phyloP scores from a whole-genome alignment of 73 alveolate species.

The Paramecium tetraurelia region DNA sequence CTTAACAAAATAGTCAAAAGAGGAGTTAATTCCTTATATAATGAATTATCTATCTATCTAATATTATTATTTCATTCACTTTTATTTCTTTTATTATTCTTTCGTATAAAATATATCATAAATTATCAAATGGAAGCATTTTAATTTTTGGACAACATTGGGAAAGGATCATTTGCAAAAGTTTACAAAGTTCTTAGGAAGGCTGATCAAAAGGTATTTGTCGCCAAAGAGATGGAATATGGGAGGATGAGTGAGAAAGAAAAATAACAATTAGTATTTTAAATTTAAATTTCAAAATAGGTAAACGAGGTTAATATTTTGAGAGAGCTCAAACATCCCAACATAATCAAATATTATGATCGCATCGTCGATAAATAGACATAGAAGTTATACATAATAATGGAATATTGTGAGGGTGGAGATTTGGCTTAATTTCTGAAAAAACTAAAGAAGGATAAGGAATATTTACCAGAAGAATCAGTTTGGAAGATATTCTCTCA shows the following conservation, averaged over 20 bases:
- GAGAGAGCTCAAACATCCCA: constrained; percentile 78
- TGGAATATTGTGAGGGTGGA: constrained; percentile 98
- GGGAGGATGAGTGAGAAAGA: constrained; percentile 89
- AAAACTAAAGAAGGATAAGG: constrained; percentile 72
- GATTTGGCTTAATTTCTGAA: constrained; percentile 87
- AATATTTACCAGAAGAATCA: constrained; percentile 83
- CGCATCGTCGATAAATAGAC: constrained; percentile 89
- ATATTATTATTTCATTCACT: too few relatives aligned
- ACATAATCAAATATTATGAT: constrained; percentile 89
- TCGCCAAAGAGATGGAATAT: constrained; percentile 91
- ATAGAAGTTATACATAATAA: constrained; percentile 87
- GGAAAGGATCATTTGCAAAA: constrained; percentile 92
- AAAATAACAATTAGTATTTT: constrained; percentile 79
- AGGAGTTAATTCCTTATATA: too few relatives aligned
- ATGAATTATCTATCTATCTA: too few relatives aligned
- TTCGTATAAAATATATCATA: background rate
- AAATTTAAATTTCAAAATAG: background rate
- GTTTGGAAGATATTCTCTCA: constrained; percentile 92
- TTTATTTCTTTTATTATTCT: background rate
- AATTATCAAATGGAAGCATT: constrained; percentile 81
- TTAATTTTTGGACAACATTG: constrained; percentile 85
- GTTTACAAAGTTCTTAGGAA: constrained; percentile 85
- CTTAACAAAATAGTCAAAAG: too few relatives aligned
- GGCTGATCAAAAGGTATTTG: constrained; percentile 79
- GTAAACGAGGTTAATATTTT: constrained; percentile 86